A percentile compares a stretch with the other conserved stretches of the same genome.
These are phyloP conservation scores for Ophiocordyceps camponoti-saundersi DNA, from an alignment of 2,329 filamentous ascomycete species.

Conservation along the genomic window DNA sequence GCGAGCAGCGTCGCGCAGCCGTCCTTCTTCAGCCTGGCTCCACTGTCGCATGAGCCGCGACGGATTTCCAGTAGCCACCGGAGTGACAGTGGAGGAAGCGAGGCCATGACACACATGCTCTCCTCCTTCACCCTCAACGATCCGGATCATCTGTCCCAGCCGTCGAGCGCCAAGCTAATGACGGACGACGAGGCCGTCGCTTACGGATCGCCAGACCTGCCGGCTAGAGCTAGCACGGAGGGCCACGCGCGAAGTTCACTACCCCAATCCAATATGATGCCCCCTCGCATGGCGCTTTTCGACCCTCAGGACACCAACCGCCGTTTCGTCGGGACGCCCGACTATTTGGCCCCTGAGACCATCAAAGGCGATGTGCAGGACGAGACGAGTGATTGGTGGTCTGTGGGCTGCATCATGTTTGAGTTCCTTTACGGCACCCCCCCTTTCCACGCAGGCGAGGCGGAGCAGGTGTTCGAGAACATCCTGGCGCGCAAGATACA, in stretches of 20 bases:
- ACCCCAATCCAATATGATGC: constrained; percentile 53
- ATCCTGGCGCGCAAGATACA: constrained; percentile 79
- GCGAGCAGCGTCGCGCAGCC: constrained; percentile 54
- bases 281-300: constrained; percentile 85
- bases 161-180: constrained; percentile 36
- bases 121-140: constrained; percentile 62
- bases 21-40: constrained; percentile 74
- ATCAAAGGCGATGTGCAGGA: constrained; percentile 92
- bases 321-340: constrained; percentile 88
- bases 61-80: constrained; percentile 60
- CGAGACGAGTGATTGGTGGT: constrained; percentile 99
- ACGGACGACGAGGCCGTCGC: constrained; percentile 52
- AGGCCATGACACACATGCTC: constrained; percentile 69
- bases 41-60: constrained; percentile 38
- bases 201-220: constrained; percentile 62
- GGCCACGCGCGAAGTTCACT: constrained; percentile 15
- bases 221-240: constrained; percentile 23
- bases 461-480: constrained; percentile 92
- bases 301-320: constrained; percentile 87
- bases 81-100: constrained; percentile 86
- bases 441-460: constrained; percentile 79
- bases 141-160: constrained; percentile 21
- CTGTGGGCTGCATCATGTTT: constrained; percentile 93
- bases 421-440: constrained; percentile 89
- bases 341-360: constrained; percentile 93